A percentile compares a stretch with the other conserved stretches of the same genome.
Evolutionary conservation across 2,329 filamentous ascomycete genomes (phyloP).

Genomic region (Fusarium clavum): DNA sequence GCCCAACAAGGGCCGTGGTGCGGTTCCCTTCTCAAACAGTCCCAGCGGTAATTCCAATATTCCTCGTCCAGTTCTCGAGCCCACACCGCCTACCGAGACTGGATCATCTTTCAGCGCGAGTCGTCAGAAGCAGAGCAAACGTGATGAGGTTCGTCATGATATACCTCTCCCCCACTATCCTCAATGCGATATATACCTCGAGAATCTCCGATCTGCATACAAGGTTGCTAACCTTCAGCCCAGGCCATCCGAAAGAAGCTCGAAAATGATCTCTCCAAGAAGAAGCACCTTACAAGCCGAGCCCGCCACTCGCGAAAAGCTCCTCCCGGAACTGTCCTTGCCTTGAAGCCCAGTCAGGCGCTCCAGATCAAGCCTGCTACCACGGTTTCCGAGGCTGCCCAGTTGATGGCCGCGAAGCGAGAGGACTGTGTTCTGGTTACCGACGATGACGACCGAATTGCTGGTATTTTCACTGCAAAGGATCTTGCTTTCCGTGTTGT

Average conservation of each 20-base stretch:
- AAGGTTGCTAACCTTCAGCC: conserved; percentile 35
- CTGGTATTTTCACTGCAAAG: conserved; percentile 98
- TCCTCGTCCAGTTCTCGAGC: conserved; percentile 77
- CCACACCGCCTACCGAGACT: conserved; percentile 64
- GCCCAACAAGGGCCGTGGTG: conserved; percentile 71
- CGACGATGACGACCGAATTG: conserved; percentile 96
- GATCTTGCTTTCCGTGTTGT: conserved; percentile 98
- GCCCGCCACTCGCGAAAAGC: conserved; percentile 91
- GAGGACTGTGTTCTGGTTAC: conserved; percentile 98
- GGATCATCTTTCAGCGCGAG: conserved; percentile 87
- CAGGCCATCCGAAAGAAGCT: conserved; percentile 97
- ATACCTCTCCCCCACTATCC: conserved; percentile 8
- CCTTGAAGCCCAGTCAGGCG: conserved; percentile 93
- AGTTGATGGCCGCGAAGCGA: conserved; percentile 98
- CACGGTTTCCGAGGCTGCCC: conserved; percentile 94
- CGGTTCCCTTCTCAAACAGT: conserved; percentile 71
- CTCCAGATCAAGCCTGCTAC: conserved; percentile 97
- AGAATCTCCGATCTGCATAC: conserved; percentile 3
- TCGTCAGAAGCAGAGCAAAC: conserved; percentile 94
- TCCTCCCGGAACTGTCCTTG: conserved; percentile 93
- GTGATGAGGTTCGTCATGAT: conserved; percentile 85
- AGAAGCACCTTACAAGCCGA: conserved; percentile 83
- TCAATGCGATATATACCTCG: conserved; percentile 31
- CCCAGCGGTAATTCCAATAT: conserved; percentile 71
- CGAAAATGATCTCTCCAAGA: conserved; percentile 97